Evolutionary conservation across 2,329 filamentous ascomycete species (phyloP), one percentile per base, ranked within the genome.

Genomic region (Lachnum nothofagi): DNA sequence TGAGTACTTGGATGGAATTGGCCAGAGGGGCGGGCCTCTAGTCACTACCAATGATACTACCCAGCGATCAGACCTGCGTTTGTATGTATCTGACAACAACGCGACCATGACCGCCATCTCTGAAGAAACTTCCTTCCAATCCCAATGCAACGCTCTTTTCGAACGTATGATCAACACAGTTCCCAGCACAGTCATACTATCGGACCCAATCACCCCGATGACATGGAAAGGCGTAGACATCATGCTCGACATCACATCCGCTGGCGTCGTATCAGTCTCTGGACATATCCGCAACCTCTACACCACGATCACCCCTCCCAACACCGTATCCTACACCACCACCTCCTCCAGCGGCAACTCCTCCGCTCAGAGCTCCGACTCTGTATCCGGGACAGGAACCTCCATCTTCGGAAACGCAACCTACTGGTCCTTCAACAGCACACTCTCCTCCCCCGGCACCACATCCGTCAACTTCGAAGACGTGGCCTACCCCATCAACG

Each of bases 1-100:
- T 4, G 67, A 77, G 42, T 74, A 72, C 19, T 65, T 73, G 44
- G 77, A 82, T 53, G 64, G 69, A 1, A 76, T 73, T 1, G 66
- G 67, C 3, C 67, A 70, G 16, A 75, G 79, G 50, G 52, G 52
- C 14, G 52, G 52, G 10, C 75, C 77, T 2, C 66, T 83, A 19
- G 53, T 56, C n/a, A 49, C 41, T 16, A 22, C 39, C 3, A 22
- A 43, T 4, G 40, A 51, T n/a, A 46, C 41, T 5, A 35, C 38
- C 16, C 37, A 35, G 9, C 37, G 40, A 10, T 47, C 48, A 19
- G 48, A 51, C 16, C 22, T 43, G 14, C 39, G 48, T 16, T n/a
- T 46, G 3, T 49, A 35, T 27, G 27, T 14, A 19, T 52, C 49
- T 1, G 49, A 52, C 19, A 37, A 29, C 12, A 52, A 52, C 24